A percentile compares a stretch with the other conserved stretches of the same genome.
Evolutionary conservation across 176 grass and related monocot genomes (phyloP).

Genomic region (barley (Hordeum vulgare)): DNA sequence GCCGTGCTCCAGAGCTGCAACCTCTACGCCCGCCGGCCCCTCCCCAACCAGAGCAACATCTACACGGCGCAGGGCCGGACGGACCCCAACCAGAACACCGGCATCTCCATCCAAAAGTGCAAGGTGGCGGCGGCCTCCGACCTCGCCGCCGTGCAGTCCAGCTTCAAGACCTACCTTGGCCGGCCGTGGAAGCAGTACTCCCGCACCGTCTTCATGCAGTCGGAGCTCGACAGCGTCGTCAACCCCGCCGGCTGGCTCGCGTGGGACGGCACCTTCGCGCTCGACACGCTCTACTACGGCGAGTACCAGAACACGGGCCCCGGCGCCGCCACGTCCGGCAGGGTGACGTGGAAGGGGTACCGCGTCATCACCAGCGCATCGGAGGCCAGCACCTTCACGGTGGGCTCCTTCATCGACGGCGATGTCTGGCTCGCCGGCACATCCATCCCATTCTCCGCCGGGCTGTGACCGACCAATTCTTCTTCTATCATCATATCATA

Average conservation of each 20-base stretch:
- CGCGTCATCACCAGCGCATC: conserved; percentile 37
- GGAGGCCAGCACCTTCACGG: conserved; percentile 55
- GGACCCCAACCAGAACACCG: conserved; percentile 85
- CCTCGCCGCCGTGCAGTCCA: conserved; percentile 30
- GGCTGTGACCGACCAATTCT: conserved; percentile 19
- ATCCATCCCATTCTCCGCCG: conserved; percentile 46
- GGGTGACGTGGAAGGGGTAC: conserved; percentile 60
- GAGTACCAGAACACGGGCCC: conserved; percentile 68
- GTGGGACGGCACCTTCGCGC: conserved; percentile 57
- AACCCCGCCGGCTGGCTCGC: conserved; percentile 51
- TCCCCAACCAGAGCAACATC: conserved; percentile 55
- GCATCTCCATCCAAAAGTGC: conserved; percentile 67
- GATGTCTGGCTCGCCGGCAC: conserved; percentile 59
- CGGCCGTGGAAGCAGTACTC: conserved; percentile 79
- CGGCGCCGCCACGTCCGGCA: conserved; percentile 17
- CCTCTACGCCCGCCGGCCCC: conserved; percentile 57
- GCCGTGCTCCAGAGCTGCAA: conserved; percentile 71
- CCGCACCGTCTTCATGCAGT: conserved; percentile 58
- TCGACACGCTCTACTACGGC: conserved; percentile 70
- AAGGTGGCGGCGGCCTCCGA: conserved; percentile 62
- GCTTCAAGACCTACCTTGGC: conserved; percentile 49
- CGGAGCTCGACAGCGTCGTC: conserved; percentile 42
- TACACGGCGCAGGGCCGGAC: conserved; percentile 71
- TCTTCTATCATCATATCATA: no score
- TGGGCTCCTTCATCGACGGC: conserved; percentile 58